Percentiles rank a stretch among this genome's conserved stretches.
phyloP scores from a whole-genome alignment of 345 rosid genomes.

The Jatropha curcas region DNA sequence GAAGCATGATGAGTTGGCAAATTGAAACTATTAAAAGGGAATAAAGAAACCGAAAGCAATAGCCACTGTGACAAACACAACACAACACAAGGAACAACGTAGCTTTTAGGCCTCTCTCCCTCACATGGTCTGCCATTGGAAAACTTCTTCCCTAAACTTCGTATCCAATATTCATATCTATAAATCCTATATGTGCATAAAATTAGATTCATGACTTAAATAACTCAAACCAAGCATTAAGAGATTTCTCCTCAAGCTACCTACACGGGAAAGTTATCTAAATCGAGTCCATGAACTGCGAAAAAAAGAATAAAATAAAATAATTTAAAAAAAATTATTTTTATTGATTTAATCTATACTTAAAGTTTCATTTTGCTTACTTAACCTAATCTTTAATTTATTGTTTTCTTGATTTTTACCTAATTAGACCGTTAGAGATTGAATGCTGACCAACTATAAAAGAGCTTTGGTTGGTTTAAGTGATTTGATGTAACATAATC shows the following conservation, averaged over 20 bases:
- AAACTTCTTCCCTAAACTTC: neutral
- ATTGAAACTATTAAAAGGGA: too few species aligned
- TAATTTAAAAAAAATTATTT: too few species aligned
- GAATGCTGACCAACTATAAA: neutral
- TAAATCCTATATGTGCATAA: too few species aligned
- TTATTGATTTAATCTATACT: neutral
- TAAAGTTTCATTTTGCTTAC: conserved; percentile 11
- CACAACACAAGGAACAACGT: neutral
- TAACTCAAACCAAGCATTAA: too few species aligned
- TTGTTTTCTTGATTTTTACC: neutral
- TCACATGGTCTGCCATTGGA: conserved; percentile 25
- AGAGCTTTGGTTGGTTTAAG: conserved; percentile 14
- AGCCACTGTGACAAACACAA: neutral
- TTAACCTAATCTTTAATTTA: conserved; percentile 9
- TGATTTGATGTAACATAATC: conserved; percentile 24
- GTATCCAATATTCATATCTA: neutral
- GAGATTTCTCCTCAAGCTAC: too few species aligned
- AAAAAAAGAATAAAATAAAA: too few species aligned
- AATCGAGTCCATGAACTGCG: too few species aligned
- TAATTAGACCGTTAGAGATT: conserved; percentile 12
- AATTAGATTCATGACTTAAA: too few species aligned
- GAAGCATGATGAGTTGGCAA: too few species aligned
- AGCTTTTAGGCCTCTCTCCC: conserved; percentile 17
- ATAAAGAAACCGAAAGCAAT: conserved; percentile 28
- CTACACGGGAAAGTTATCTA: too few species aligned